phyloP scores from a whole-genome alignment of 495 filamentous ascomycete genomes.

The Pseudotulostoma volvatum region DNA sequence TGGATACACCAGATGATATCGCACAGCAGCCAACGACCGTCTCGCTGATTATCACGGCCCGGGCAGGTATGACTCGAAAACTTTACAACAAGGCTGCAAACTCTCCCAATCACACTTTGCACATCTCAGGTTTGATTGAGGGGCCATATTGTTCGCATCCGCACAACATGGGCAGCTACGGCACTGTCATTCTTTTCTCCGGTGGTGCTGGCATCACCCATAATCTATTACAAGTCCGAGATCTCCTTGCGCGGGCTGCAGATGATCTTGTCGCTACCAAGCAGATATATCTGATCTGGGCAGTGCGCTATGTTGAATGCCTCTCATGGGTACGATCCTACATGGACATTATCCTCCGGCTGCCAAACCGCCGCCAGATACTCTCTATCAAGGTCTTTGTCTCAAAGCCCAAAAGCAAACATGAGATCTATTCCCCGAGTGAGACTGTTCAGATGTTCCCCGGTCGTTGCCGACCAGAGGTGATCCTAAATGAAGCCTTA shows the following conservation, averaged over 20 bases:
- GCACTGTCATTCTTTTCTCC: conserved; percentile 72
- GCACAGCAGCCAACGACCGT: conserved; percentile 36
- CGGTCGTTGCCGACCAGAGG: conserved; percentile 39
- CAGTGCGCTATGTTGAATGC: conserved; percentile 72
- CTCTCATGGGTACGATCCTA: conserved; percentile 85
- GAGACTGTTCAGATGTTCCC: conserved; percentile 83
- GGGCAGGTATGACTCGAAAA: conserved; percentile 66
- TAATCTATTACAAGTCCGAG: conserved; percentile 60
- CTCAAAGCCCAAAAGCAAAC: conserved; percentile 59
- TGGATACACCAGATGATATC: conserved; percentile 12
- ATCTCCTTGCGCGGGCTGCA: conserved; percentile 52
- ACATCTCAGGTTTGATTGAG: conserved; percentile 51
- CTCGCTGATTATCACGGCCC: conserved; percentile 62
- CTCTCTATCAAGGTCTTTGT: conserved; percentile 80
- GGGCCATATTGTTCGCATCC: conserved; percentile 63
- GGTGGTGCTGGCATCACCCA: conserved; percentile 84
- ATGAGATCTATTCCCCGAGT: conserved; percentile 69
- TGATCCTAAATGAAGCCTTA: conserved; percentile 63
- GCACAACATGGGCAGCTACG: conserved; percentile 57
- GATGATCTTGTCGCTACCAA: conserved; percentile 59
- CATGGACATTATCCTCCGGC: conserved; percentile 87
- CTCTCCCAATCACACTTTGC: conserved; percentile 40
- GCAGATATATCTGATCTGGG: conserved; percentile 76
- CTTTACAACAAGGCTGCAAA: conserved; percentile 53
- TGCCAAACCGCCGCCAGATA: conserved; percentile 67